Percentiles rank a stretch among this genome's conserved stretches.
Conservation (phyloP, 352 stramenopile genomes). For the Phytophthora boehmeriae region DNA sequence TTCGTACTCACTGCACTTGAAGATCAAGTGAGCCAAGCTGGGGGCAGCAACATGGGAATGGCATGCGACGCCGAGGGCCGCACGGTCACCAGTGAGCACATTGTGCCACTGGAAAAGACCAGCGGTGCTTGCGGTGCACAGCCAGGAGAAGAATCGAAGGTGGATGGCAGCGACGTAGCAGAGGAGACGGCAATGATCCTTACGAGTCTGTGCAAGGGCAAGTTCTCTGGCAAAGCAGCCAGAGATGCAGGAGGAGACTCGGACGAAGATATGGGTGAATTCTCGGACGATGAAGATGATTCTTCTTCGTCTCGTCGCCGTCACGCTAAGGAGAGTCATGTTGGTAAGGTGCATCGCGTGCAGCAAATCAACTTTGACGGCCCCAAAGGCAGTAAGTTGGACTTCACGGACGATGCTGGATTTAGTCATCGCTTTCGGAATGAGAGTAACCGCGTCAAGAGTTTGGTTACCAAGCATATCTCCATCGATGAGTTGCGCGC, state of each 20-base stretch:
- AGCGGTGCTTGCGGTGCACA: conserved; percentile 18
- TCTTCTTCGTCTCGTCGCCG: conserved; percentile 23
- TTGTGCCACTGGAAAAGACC: conserved; percentile 21
- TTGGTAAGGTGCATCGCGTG: conserved; percentile 53
- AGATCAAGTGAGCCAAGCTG: conserved; percentile 30
- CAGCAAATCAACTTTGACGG: conserved; percentile 82
- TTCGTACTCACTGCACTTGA: conserved; percentile 17
- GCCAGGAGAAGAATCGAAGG: conserved; percentile 16
- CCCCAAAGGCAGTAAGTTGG: conserved; percentile 68
- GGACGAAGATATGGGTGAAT: conserved; percentile 57
- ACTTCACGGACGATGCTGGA: conserved; percentile 78
- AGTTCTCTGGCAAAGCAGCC: conserved; percentile 23
- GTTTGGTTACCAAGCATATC: conserved; percentile 88
- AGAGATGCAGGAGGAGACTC: conserved; percentile 32
- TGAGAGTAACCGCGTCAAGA: conserved; percentile 89
- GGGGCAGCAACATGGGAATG: conserved; percentile 60
- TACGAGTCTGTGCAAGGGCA: conserved; percentile 78
- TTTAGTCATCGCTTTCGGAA: conserved; percentile 80
- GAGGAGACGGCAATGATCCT: conserved; percentile 86
- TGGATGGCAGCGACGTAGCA: conserved; percentile 5
- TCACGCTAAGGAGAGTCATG: conserved; percentile 4
- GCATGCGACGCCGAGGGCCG: conserved; percentile 60
- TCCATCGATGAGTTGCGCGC: conserved; percentile 84
- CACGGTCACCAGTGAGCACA: conserved; percentile 29
- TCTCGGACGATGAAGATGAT: conserved; percentile 51